These are phyloP conservation scores for Rhizopus stolonifer DNA, from an alignment of 371 early-diverging fungal genomes.

Conservation along the genomic window DNA sequence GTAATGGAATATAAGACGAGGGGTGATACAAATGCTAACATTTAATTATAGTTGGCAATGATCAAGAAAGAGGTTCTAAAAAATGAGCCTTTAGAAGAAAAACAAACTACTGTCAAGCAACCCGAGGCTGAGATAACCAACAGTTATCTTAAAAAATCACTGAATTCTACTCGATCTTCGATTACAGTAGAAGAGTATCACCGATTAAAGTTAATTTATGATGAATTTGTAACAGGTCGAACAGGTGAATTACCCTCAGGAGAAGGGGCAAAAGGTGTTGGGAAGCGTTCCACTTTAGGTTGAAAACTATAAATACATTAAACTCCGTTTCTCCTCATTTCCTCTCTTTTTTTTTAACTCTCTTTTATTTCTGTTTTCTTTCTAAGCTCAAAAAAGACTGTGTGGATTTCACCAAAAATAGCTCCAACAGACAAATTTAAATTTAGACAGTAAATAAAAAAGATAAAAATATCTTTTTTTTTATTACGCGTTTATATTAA, in stretches of 20 bases:
- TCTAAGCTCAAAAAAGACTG: no score
- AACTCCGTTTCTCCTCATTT: conserved; percentile 9
- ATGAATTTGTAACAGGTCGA: conserved; percentile 68
- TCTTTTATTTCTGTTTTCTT: neutral
- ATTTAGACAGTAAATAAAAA: conserved; percentile 4
- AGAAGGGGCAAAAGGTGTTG: conserved; percentile 66
- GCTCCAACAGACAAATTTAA: neutral
- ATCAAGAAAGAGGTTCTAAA: conserved; percentile 50
- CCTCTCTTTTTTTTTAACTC: neutral
- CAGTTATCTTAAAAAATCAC: conserved; percentile 58
- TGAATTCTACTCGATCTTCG: conserved; percentile 63
- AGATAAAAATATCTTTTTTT: conserved; percentile 5
- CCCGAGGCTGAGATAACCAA: conserved; percentile 47
- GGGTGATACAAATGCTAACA: neutral
- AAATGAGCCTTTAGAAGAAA: conserved; percentile 5
- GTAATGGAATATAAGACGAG: conserved; percentile 43
- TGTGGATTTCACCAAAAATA: no score
- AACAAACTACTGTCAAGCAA: conserved; percentile 9
- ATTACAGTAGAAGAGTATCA: conserved; percentile 61
- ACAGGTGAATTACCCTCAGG: conserved; percentile 69
- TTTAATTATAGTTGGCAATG: conserved; percentile 42
- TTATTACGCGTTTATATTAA: conserved; percentile 6
- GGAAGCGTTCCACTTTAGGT: conserved; percentile 64
- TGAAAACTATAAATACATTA: conserved; percentile 26
- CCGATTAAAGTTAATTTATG: conserved; percentile 59